Conservation (phyloP, 2,329 filamentous ascomycete genomes). For the Trichoderma arundinaceum region DNA sequence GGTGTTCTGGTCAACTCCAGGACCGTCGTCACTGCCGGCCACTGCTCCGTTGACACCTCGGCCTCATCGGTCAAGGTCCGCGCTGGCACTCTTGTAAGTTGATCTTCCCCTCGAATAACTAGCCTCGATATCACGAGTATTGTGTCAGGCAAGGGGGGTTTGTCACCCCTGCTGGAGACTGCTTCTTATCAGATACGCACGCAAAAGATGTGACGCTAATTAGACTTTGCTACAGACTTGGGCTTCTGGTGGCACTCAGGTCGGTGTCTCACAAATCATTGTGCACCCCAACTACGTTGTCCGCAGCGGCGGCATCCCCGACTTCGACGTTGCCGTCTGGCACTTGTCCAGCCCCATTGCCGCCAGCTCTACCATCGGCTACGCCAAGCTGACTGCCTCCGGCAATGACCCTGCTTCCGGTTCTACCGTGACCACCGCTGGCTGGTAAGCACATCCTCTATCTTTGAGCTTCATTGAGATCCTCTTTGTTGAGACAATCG, state of each 20-base stretch:
- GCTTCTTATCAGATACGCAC: neutral
- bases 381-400: conserved; percentile 37
- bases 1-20: conserved; percentile 41
- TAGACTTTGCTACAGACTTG: conserved; percentile 32
- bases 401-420: conserved; percentile 40
- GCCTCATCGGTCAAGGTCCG: conserved; percentile 37
- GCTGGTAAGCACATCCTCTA: conserved; percentile 37
- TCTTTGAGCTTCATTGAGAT: neutral
- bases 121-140: neutral
- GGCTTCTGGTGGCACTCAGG: conserved; percentile 39
- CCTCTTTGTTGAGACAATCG: neutral
- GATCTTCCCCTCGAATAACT: neutral
- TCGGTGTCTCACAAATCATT: conserved; percentile 37
- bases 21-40: conserved; percentile 44
- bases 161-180: neutral
- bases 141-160: neutral
- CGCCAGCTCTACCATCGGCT: conserved; percentile 37
- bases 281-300: conserved; percentile 38
- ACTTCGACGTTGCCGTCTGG: conserved; percentile 43
- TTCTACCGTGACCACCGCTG: conserved; percentile 37
- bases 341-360: conserved; percentile 39
- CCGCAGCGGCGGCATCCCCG: conserved; percentile 14
- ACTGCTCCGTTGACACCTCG: conserved; percentile 38
- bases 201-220: neutral
- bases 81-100: conserved; percentile 39